Conservation (phyloP, 169 alveolate species). For the Plasmodium gaboni region DNA sequence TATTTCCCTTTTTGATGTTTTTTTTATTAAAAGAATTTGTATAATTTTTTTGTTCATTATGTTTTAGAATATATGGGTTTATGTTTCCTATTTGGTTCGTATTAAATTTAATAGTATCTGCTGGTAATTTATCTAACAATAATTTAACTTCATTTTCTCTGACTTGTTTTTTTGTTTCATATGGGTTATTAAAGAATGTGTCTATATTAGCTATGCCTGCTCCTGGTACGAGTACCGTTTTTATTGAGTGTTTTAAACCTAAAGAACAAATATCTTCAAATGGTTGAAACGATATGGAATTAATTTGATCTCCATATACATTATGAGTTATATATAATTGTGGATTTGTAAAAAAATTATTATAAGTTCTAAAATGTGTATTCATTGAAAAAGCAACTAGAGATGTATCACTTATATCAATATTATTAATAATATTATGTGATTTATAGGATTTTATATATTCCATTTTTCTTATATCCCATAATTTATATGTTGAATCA, state of each 20-base stretch:
- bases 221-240: conserved; percentile 95
- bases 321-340: conserved; percentile 65
- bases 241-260: conserved; percentile 91
- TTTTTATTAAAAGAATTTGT: not conserved
- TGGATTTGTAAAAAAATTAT: conserved; percentile 27
- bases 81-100: conserved; percentile 91
- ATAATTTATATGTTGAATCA: conserved; percentile 92
- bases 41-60: not conserved
- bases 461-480: conserved; percentile 94
- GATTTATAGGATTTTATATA: conserved; percentile 33
- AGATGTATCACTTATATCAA: conserved; percentile 65
- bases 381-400: conserved; percentile 79
- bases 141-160: conserved; percentile 92
- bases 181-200: conserved; percentile 86
- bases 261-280: conserved; percentile 96
- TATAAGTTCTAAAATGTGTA: conserved; percentile 79
- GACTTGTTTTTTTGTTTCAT: conserved; percentile 87
- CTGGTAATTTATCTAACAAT: conserved; percentile 94
- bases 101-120: conserved; percentile 92
- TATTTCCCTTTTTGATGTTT: not conserved
- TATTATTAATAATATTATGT: conserved; percentile 60
- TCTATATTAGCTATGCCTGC: conserved; percentile 95
- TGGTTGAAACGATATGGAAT: conserved; percentile 91
- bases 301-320: conserved; percentile 77
- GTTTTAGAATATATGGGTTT: conserved; percentile 65